Conservation (phyloP, 768 basidiomycete species). For the Xanthoconium stramineum region DNA sequence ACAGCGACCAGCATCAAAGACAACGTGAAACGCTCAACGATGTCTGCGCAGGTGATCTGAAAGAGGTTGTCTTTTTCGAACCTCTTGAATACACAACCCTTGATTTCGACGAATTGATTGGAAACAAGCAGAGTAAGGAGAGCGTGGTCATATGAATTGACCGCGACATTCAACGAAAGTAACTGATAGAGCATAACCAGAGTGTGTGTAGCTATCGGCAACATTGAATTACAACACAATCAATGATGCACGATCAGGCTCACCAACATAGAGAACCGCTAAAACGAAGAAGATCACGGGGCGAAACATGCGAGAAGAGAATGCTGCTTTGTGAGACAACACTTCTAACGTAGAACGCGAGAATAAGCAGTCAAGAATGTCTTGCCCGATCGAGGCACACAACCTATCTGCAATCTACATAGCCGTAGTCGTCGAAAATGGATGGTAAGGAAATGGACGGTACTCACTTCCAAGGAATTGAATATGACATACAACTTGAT, state of each 20-base stretch:
- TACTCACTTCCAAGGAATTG: slow-evolving; percentile 90
- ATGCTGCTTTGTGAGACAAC: slow-evolving; percentile 57
- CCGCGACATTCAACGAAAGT: slow-evolving; percentile 91
- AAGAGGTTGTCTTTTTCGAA: slow-evolving; percentile 99
- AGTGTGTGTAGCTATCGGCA: slow-evolving; percentile 69
- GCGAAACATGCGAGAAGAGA: slow-evolving; percentile 65
- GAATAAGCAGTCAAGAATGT: slow-evolving; percentile 94
- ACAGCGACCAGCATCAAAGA: slow-evolving; percentile 88
- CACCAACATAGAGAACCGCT: slow-evolving; percentile 80
- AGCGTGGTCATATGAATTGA: slow-evolving; percentile 97
- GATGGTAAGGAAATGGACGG: background rate
- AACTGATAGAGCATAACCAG: slow-evolving; percentile 97
- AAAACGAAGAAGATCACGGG: slow-evolving; percentile 84
- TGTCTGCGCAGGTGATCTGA: slow-evolving; percentile 98
- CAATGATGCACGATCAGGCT: slow-evolving; percentile 20
- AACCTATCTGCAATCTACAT: slow-evolving; percentile 88
- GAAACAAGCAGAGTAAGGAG: slow-evolving; percentile 91
- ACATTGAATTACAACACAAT: background rate
- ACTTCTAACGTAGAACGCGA: slow-evolving; percentile 85
- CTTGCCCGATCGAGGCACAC: slow-evolving; percentile 96
- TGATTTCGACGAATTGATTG: slow-evolving; percentile 99
- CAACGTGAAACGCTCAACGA: slow-evolving; percentile 95
- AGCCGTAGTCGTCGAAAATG: background rate
- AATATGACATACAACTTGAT: slow-evolving; percentile 99
- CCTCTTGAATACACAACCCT: slow-evolving; percentile 98